Percentiles rank a stretch among this genome's conserved stretches.
Conservation (phyloP, 768 basidiomycete species). For the Myochromella boudieri region DNA sequence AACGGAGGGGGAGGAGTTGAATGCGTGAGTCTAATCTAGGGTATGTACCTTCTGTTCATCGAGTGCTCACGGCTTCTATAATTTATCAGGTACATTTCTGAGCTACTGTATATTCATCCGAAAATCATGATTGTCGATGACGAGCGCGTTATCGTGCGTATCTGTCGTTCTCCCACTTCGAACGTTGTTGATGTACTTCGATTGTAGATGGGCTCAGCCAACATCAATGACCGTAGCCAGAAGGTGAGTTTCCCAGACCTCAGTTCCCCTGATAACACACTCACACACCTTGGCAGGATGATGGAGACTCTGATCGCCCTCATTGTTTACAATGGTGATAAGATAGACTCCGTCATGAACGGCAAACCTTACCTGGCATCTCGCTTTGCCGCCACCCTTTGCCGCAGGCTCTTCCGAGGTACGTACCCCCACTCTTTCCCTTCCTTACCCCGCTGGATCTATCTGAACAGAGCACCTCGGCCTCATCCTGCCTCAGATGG, state of each 20-base stretch:
- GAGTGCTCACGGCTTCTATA: no score
- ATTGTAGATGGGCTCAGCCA: slow-evolving; percentile 90
- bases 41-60: no score
- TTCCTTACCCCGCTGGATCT: slow-evolving; percentile 1
- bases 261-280: background rate
- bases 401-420: slow-evolving; percentile 85
- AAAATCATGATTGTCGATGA: slow-evolving; percentile 97
- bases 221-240: slow-evolving; percentile 87
- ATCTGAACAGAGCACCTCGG: slow-evolving; percentile 64
- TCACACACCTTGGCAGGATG: slow-evolving; percentile 52
- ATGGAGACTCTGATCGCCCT: slow-evolving; percentile 94
- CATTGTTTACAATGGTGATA: slow-evolving; percentile 86
- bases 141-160: slow-evolving; percentile 77
- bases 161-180: background rate
- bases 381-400: slow-evolving; percentile 81
- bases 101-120: slow-evolving; percentile 79
- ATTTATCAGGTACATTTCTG: slow-evolving; percentile 72
- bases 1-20: slow-evolving; percentile 76
- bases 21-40: slow-evolving; percentile 62
- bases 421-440: slow-evolving; percentile 9
- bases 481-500: slow-evolving; percentile 71
- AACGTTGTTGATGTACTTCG: background rate
- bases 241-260: slow-evolving; percentile 39
- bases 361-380: slow-evolving; percentile 69
- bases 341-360: slow-evolving; percentile 75